Conservation (phyloP, 2,329 filamentous ascomycete genomes). For the Xylariaceae sp. region DNA sequence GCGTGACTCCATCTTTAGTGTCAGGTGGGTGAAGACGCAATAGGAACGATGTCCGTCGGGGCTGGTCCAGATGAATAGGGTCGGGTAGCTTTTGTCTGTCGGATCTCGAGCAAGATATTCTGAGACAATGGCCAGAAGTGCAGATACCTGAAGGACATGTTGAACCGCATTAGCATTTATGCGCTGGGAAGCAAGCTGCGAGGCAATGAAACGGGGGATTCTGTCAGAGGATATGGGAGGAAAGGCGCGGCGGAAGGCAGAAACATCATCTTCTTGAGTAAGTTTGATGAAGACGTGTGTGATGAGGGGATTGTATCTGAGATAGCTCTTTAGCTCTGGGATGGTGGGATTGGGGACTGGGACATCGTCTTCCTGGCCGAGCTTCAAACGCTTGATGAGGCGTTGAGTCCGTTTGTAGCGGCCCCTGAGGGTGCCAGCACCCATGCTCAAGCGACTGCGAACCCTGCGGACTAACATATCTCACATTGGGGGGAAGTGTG, state of each 20-base stretch:
- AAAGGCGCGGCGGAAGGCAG: not conserved
- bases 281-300: no score
- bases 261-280: not conserved
- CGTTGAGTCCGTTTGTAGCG: not conserved
- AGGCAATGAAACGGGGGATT: conserved; percentile 36
- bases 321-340: not conserved
- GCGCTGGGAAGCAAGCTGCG: conserved; percentile 38
- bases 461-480: no score
- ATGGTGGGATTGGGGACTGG: not conserved
- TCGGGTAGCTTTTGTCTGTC: conserved; percentile 29
- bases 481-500: no score
- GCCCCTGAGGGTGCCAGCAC: no score
- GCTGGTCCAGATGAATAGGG: conserved; percentile 38
- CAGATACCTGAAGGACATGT: conserved; percentile 25
- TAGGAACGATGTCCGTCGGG: conserved; percentile 34
- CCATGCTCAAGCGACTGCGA: no score
- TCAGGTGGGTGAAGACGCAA: conserved; percentile 39
- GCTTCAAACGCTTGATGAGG: not conserved
- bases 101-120: conserved; percentile 16
- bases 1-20: conserved; percentile 39
- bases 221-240: conserved; percentile 10
- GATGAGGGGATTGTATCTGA: conserved; percentile 3
- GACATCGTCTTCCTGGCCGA: not conserved
- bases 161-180: conserved; percentile 32
- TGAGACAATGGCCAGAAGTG: conserved; percentile 30